phyloP scores from a whole-genome alignment of 495 filamentous ascomycete species.

The Aspergillus ellipticus region DNA sequence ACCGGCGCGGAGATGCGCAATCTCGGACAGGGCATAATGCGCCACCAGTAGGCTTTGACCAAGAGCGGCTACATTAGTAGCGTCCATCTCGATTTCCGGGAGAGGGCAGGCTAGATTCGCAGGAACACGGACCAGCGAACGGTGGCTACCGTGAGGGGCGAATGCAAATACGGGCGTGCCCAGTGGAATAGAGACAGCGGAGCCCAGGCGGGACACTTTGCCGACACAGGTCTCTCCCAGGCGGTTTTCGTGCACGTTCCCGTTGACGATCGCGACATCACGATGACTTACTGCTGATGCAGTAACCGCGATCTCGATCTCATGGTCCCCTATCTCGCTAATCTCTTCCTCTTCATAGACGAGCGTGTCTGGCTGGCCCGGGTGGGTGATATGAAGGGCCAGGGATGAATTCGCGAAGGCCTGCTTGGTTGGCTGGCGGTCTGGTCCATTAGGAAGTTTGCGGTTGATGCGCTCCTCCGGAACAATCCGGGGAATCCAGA shows the following conservation, averaged over 20 bases:
- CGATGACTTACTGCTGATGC: neutral
- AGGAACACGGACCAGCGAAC: neutral
- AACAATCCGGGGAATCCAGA: neutral
- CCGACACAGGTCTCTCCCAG: neutral
- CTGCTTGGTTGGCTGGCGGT: neutral
- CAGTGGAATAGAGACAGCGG: too few species aligned
- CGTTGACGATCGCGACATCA: neutral
- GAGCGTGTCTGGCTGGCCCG: neutral
- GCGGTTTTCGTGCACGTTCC: neutral
- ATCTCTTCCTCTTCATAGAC: neutral
- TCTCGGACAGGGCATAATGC: neutral
- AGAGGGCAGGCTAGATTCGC: neutral
- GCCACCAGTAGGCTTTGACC: neutral
- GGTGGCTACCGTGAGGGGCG: neutral
- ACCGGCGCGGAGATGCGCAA: slow-evolving; percentile 16
- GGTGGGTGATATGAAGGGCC: neutral
- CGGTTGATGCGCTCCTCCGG: too few species aligned
- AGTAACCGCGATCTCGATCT: slow-evolving; percentile 1
- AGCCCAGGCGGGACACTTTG: neutral
- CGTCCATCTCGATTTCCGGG: neutral
- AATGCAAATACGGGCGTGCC: neutral
- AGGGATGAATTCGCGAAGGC: too few species aligned
- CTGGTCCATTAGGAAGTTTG: neutral
- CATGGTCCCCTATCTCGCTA: neutral
- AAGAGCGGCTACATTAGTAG: too few species aligned